Evolutionary conservation across 352 stramenopile species (phyloP), one percentile per base, ranked within the genome.

Genomic region (Pythium guiyangense): DNA sequence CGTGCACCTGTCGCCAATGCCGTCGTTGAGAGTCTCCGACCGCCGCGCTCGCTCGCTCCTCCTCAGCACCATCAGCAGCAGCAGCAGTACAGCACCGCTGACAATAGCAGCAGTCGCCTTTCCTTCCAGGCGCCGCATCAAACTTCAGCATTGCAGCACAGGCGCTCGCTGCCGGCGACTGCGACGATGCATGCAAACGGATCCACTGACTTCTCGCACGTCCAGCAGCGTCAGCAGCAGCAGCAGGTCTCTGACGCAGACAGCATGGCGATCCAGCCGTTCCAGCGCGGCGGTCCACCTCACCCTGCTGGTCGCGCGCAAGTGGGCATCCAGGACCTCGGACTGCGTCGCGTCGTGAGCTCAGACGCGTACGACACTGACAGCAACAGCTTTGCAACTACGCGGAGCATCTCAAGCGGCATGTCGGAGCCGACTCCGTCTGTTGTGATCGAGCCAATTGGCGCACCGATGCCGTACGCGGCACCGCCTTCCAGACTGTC

Each of bases 231-330:
- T 6, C n/a, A 62, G 12, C 39, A 35, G 57, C 17, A 10, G 9
- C 46, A 15, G 17, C 43, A 43, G 31, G 9, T 20, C 22, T n/a
- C 26, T 26, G 29, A 3, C 25, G 17, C 57, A 3, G 49, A 63
- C 18, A 43, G 50, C 9, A 47, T 60, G 35, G 51, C 52, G 9
- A 60, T 62, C 20, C 42, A 57, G n/a, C 57, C 49, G n/a, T 64
- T 47, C 31, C 49, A 59, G 18, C 50, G 37, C 29, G 48, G 20
- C 9, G 53, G 31, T 37, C 31, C 31, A 12, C 31, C 31, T 2
- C 31, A 2, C 12, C 31, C 31, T 14, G 31, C 12, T 37, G 31
- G 31, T 12, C 8, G 6, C 31, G 12, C 12, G 31, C 31, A 12
- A 10, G 8, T 12, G 25, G 47, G 29, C 15, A 35, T 62, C 29